Base-by-base conservation (phyloP, 306 rosid genomes). In the Bauhinia variegata region DNA sequence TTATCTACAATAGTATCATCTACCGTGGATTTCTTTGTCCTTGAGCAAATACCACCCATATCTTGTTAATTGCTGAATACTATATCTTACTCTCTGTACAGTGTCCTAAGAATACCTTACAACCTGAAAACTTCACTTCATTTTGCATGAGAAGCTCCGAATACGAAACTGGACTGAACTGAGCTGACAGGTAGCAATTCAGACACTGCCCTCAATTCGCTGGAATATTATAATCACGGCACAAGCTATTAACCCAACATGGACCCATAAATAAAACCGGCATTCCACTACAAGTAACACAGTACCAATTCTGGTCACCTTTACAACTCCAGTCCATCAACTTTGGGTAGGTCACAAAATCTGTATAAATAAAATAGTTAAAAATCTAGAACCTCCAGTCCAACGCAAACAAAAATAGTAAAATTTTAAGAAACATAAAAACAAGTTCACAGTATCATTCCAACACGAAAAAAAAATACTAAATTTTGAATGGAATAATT, bases 21-120 rank as follows among this genome's bases (percentile, higher is more conserved):
- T 11, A 81, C 79, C 55, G 87, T 48, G 31, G 85, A 74, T 78
- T 90, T 90, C 80, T 79, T 85, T 31, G 92, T 77, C 81, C 78
- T 87, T 50, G 99, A 88, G 82, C 99, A 95, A 84, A 88, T 80
- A 64, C 92, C 87, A 63, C 99, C 99, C 99, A 95, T 95, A 65
- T 61, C 78, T 68, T 49, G 30, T 54, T 65, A 55, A 62, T 56
- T 49, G 50, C 70, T 56, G 48, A 64, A 48, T 65, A 50, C 73
- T 79, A 68, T 44, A 54, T 37, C 64, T 80, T 57, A 74, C 76
- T 60, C 69, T 65, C 41, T 73, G 46, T 63, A 53, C 73, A 83
- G 76, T 49, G 72, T 78, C 79, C 80, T 83, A 83, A 62, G 75
- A 84, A 79, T 30, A 49, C 43, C 54, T 67, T 75, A 51, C 43